A percentile compares a stretch with the other conserved stretches of the same genome.
Evolutionary conservation across 768 basidiomycete genomes (phyloP).

Genomic region (Harrya chromipes): DNA sequence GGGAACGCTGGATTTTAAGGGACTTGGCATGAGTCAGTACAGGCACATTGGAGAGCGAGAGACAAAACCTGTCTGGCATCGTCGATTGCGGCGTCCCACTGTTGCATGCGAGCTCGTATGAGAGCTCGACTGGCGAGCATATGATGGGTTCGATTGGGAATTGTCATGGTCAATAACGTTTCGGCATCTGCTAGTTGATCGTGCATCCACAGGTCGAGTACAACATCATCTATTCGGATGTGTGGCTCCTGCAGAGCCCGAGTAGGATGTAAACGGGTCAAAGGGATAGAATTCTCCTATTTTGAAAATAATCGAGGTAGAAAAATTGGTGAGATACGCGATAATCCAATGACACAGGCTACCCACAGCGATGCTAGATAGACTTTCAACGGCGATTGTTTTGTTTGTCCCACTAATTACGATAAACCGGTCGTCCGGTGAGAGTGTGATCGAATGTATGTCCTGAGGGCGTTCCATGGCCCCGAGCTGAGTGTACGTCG

Average conservation of each 20-base stretch:
- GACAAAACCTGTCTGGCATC: conserved; percentile 2
- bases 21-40: neutral
- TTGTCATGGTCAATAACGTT: neutral
- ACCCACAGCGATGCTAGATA: neutral
- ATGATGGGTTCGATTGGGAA: neutral
- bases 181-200: neutral
- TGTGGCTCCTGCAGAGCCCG: neutral
- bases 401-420: neutral
- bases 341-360: neutral
- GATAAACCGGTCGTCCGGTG: neutral
- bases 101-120: neutral
- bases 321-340: neutral
- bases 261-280: neutral
- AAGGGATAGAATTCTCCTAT: neutral
- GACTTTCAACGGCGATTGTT: neutral
- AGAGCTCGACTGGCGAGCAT: conserved; percentile 3
- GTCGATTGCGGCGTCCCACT: neutral
- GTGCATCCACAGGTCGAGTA: neutral
- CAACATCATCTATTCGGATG: neutral
- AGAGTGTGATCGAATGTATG: neutral
- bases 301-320: too few relatives aligned
- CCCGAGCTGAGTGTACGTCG: neutral
- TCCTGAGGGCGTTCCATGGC: neutral
- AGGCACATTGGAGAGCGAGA: neutral
- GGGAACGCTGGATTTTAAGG: neutral